Conservation (phyloP, 305 asterid genomes). For the Fraxinus albicans region DNA sequence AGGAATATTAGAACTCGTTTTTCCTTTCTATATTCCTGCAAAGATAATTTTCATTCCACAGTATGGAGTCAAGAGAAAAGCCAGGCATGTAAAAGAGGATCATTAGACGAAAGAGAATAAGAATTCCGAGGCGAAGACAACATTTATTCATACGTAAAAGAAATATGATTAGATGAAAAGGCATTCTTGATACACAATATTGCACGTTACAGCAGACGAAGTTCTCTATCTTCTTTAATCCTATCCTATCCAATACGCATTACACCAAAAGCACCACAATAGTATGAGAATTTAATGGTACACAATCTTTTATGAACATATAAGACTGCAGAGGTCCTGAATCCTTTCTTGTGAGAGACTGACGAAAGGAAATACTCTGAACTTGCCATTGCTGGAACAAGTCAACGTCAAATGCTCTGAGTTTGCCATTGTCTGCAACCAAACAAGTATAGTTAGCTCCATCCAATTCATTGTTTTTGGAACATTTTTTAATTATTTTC, state of each 20-base stretch:
- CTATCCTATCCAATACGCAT: background rate
- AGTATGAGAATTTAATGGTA: background rate
- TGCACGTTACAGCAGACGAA: background rate
- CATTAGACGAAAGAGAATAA: background rate
- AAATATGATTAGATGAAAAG: background rate
- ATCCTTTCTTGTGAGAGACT: constrained; percentile 57
- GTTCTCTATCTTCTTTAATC: background rate
- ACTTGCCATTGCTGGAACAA: constrained; percentile 66
- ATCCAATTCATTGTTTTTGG: background rate
- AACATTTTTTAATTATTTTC: background rate
- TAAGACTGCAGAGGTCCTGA: constrained; percentile 70
- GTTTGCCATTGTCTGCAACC: constrained; percentile 54
- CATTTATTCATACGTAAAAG: background rate
- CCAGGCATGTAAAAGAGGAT: background rate
- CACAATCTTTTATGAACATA: constrained; percentile 46
- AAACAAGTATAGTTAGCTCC: constrained; percentile 20
- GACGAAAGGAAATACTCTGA: constrained; percentile 53
- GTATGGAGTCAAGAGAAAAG: background rate
- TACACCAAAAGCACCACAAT: background rate
- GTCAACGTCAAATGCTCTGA: constrained; percentile 59
- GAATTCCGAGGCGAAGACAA: background rate
- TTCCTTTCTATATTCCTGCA: background rate
- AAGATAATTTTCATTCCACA: background rate
- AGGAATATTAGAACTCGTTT: background rate
- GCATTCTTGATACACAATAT: background rate